These are phyloP conservation scores for Berberis vulgaris DNA, from an alignment of 164 flowering plant species.

Conservation along the genomic window DNA sequence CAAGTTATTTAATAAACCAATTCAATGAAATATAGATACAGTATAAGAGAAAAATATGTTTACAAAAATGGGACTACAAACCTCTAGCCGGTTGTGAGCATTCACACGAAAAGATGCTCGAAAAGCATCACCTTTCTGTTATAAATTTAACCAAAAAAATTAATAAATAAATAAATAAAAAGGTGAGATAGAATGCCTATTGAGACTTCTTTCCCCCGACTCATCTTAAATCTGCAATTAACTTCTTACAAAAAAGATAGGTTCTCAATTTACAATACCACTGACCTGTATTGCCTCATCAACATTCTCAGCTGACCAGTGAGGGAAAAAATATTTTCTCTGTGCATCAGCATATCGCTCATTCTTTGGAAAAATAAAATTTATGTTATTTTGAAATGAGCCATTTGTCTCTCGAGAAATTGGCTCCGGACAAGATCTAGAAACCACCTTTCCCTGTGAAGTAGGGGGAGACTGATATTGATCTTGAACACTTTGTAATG, in stretches of 20 bases:
- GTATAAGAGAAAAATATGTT: background rate
- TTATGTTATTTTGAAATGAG: constrained; percentile 7
- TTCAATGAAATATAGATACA: background rate
- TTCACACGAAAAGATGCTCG: constrained; percentile 72
- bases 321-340: constrained; percentile 38
- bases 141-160: no score
- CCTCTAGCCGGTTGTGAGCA: constrained; percentile 84
- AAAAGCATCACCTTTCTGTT: constrained; percentile 71
- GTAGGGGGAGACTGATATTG: constrained; percentile 12
- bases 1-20: background rate
- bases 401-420: constrained; percentile 14
- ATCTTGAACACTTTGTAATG: constrained; percentile 10
- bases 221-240: no score
- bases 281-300: constrained; percentile 65
- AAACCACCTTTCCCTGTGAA: constrained; percentile 11
- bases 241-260: background rate
- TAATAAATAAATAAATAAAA: no score
- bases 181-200: no score
- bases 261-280: constrained; percentile 1
- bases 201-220: no score
- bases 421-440: constrained; percentile 41
- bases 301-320: constrained; percentile 59
- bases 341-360: constrained; percentile 17
- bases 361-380: constrained; percentile 8
- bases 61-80: constrained; percentile 9